Evolutionary conservation across 2,329 filamentous ascomycete genomes (phyloP).

Genomic region (Cladophialophora carrionii): DNA sequence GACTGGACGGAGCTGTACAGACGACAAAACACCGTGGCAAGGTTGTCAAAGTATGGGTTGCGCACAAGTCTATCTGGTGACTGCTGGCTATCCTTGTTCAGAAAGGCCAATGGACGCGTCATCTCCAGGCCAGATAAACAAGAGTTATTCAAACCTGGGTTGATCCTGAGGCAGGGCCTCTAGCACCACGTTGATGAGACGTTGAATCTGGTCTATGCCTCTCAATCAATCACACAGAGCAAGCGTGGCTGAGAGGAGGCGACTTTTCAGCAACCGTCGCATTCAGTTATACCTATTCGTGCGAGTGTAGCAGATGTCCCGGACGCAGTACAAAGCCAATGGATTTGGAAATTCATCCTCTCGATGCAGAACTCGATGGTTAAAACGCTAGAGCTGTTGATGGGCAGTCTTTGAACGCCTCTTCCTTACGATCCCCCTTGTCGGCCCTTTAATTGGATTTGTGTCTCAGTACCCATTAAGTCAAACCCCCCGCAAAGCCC

Average conservation of each 20-base stretch:
- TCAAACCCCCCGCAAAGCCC: not conserved
- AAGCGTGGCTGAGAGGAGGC: not conserved
- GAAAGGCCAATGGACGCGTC: constrained; percentile 22
- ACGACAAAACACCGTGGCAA: not conserved
- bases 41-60: not conserved
- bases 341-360: not conserved
- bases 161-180: not conserved
- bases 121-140: constrained; percentile 9
- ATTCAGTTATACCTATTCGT: not conserved
- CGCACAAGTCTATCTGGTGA: not conserved
- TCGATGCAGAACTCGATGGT: not conserved
- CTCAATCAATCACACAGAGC: not conserved
- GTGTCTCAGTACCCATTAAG: not conserved
- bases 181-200: not conserved
- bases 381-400: not conserved
- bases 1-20: too few relatives aligned
- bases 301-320: not conserved
- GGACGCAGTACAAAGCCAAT: not conserved
- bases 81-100: constrained; percentile 3
- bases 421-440: not conserved
- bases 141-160: constrained; percentile 17
- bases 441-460: not conserved
- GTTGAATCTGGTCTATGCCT: too few relatives aligned
- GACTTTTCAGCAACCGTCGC: not conserved
- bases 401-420: not conserved